phyloP scores from a whole-genome alignment of 106 monocot species.

The Phalaenopsis equestris region DNA sequence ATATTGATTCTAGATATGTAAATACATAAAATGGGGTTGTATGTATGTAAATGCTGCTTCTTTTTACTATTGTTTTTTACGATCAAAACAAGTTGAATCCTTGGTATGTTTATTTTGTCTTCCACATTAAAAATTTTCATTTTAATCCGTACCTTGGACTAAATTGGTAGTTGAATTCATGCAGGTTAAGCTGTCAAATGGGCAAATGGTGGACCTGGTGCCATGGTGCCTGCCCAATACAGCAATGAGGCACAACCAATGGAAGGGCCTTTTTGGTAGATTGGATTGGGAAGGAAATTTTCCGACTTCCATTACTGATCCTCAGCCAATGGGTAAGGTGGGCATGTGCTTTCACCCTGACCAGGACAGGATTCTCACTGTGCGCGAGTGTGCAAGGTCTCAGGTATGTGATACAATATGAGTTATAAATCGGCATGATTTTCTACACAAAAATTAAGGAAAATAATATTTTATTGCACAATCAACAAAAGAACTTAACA shows the following conservation, averaged over 20 bases:
- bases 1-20: no score
- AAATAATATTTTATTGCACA: no score
- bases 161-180: background rate
- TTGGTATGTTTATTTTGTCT: background rate
- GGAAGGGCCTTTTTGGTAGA: constrained; percentile 88
- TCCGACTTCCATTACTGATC: constrained; percentile 96
- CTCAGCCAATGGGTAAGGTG: constrained; percentile 99
- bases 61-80: no score
- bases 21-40: no score
- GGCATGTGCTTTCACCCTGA: constrained; percentile 99
- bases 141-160: background rate
- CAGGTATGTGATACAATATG: constrained; percentile 35
- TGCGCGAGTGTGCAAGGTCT: constrained; percentile 91
- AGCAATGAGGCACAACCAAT: constrained; percentile 93
- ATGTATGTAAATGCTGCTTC: no score
- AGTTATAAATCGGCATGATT: no score
- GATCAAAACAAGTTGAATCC: background rate
- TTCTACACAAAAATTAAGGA: no score
- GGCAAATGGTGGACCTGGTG: constrained; percentile 73
- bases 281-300: constrained; percentile 98
- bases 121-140: background rate
- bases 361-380: constrained; percentile 90
- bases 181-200: constrained; percentile 72
- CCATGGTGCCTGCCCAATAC: constrained; percentile 95
- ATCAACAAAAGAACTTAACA: no score